Evolutionary conservation across 352 stramenopile genomes (phyloP), one percentile per base, ranked within the genome.

Genomic region (Globisporangium rhizosaccharum): DNA sequence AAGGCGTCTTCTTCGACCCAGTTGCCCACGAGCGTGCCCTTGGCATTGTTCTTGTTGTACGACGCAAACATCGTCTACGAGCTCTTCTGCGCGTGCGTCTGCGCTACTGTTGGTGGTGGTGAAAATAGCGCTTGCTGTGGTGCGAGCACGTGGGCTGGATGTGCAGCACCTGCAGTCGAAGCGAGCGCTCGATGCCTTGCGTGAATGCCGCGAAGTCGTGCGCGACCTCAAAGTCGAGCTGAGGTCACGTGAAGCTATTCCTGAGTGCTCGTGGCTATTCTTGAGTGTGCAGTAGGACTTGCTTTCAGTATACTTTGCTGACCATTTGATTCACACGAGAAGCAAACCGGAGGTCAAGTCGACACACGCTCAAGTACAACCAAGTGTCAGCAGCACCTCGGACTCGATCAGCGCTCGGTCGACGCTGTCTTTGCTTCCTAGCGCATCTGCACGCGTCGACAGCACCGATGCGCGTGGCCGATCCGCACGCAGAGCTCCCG

Each of bases 21-120:
- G 62, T 94, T 94, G 23, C 85, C 85, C 23, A 92, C 72, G 20
- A 94, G 70, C 48, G 81, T 75, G 15, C 75, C 78, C 51, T 89
- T 87, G 51, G 63, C 69, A 61, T 94, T 91, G 66, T 81, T 90
- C 63, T 90, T 89, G 76, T 94, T 94, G 75, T 92, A 92, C 30
- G 65, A 65, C 5, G 73, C 60, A 50, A 79, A 82, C 75, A 86
- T 83, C 11, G 18, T 14, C 12, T 41, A 64, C 36, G 50, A 33
- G 28, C 28, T 33, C 28, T 33, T 33, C 28, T 65, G 18, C 15
- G 50, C 30, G 23, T 20, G 23, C 9, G 46, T 30, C 3, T 10
- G 25, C 23, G 23, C 23, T 23, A 23, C 23, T 23, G 18, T 56
- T 12, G 28, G 30, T 23, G 23, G 23, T 23, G 0, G 2, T 25